Conservation (phyloP, 169 alveolate species). For the Plasmodium relictum region DNA sequence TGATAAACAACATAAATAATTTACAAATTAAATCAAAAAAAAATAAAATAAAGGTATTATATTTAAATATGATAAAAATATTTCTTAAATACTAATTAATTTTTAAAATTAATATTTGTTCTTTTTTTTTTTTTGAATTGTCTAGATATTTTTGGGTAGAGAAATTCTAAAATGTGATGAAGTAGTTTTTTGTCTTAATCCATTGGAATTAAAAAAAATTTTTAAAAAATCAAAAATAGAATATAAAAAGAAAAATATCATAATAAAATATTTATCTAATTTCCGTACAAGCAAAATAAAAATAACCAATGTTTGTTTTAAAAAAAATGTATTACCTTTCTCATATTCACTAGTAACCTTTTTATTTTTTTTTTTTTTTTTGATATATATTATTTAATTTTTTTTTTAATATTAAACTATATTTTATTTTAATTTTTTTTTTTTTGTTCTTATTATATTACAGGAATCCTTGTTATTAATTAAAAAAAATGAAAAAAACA, state of each 20-base stretch:
- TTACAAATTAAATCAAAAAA: constrained; percentile 8
- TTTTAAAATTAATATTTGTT: not conserved
- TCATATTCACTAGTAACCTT: constrained; percentile 40
- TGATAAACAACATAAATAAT: not conserved
- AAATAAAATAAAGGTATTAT: constrained; percentile 23
- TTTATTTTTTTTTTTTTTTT: not conserved
- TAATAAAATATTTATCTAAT: constrained; percentile 22
- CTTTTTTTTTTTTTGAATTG: not conserved
- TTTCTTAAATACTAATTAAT: not conserved
- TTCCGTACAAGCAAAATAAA: constrained; percentile 20
- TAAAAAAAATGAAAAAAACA: constrained; percentile 31
- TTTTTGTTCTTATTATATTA: not conserved
- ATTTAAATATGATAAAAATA: not conserved
- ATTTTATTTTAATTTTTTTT: no score
- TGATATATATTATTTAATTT: no score
- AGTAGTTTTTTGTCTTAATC: constrained; percentile 44
- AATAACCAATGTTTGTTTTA: constrained; percentile 57
- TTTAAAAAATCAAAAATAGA: constrained; percentile 20
- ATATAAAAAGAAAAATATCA: constrained; percentile 14
- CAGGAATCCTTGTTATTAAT: constrained; percentile 60
- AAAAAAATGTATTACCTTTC: constrained; percentile 50
- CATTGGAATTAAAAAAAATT: constrained; percentile 26
- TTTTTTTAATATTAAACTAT: not conserved
- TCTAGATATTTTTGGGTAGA: constrained; percentile 38
- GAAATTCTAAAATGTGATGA: constrained; percentile 17